These are phyloP conservation scores for Trichoderma sp. DNA, from an alignment of 2,329 filamentous ascomycete species.

Conservation along the genomic window DNA sequence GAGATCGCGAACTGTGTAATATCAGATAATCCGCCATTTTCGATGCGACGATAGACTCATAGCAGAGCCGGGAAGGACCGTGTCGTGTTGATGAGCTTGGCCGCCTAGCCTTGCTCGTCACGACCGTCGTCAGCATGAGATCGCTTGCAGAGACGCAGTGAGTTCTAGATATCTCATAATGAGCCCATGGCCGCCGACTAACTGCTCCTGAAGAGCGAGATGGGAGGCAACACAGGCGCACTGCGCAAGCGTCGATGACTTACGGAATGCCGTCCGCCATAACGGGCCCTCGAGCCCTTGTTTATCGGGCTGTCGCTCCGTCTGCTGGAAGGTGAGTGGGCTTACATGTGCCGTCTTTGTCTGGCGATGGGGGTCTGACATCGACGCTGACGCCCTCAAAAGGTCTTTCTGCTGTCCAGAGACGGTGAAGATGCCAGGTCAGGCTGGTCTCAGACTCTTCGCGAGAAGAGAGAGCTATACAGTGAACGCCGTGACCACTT, in stretches of 20 bases:
- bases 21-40: neutral
- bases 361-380: neutral
- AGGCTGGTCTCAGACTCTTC: constrained; percentile 69
- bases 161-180: constrained; percentile 28
- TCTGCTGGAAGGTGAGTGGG: constrained; percentile 80
- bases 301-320: constrained; percentile 73
- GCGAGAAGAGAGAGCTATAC: constrained; percentile 74
- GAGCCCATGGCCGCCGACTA: neutral
- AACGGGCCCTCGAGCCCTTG: constrained; percentile 65
- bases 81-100: constrained; percentile 3
- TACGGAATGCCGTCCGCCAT: constrained; percentile 65
- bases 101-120: constrained; percentile 1
- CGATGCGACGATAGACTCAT: neutral
- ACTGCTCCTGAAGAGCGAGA: constrained; percentile 54
- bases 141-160: constrained; percentile 45
- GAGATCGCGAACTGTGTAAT: constrained; percentile 9
- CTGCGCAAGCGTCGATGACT: constrained; percentile 59
- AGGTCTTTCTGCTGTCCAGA: constrained; percentile 82
- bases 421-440: constrained; percentile 55
- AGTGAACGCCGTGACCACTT: constrained; percentile 71
- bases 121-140: constrained; percentile 38
- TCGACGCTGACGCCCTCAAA: constrained; percentile 8
- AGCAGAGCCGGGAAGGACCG: neutral
- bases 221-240: constrained; percentile 67
- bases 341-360: neutral